Evolutionary conservation across 441 rosid species (phyloP).

Genomic region (Isatis lusitanica): DNA sequence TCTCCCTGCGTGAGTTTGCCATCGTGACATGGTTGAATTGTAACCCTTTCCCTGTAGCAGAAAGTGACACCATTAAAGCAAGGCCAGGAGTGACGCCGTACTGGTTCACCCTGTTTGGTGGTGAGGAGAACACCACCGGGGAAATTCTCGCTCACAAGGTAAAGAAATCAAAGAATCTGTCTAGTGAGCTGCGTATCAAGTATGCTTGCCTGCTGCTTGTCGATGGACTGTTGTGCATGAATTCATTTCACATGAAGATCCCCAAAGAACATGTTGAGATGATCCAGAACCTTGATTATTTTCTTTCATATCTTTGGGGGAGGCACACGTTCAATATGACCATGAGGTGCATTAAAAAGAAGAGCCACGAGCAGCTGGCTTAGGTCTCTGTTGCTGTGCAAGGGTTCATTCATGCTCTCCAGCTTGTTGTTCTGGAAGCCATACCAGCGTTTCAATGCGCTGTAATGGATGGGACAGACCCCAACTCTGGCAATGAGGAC

Average conservation of each 20-base stretch:
- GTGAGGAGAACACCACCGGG: too few species aligned
- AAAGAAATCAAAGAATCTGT: too few species aligned
- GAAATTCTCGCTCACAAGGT: too few species aligned
- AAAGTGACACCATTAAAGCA: too few species aligned
- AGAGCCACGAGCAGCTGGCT: not conserved
- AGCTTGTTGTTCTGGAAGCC: not conserved
- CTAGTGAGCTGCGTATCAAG: not conserved
- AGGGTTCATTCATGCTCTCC: not conserved
- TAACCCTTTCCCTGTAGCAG: too few species aligned
- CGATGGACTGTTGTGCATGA: not conserved
- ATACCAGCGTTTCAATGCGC: not conserved
- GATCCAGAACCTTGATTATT: not conserved
- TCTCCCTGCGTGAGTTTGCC: too few species aligned
- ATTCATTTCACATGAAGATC: not conserved
- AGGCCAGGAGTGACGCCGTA: too few species aligned
- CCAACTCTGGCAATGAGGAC: too few species aligned
- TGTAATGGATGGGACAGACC: too few species aligned
- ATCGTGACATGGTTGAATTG: too few species aligned
- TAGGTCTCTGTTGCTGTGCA: not conserved
- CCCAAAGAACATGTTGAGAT: not conserved
- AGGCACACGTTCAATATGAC: not conserved
- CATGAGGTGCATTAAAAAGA: not conserved
- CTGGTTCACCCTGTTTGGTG: too few species aligned
- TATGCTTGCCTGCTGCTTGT: not conserved
- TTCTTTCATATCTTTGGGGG: not conserved